Evolutionary conservation across 805 yeast genomes (phyloP), one percentile per base, ranked within the genome.

Genomic region (Zygosaccharomyces lentus): DNA sequence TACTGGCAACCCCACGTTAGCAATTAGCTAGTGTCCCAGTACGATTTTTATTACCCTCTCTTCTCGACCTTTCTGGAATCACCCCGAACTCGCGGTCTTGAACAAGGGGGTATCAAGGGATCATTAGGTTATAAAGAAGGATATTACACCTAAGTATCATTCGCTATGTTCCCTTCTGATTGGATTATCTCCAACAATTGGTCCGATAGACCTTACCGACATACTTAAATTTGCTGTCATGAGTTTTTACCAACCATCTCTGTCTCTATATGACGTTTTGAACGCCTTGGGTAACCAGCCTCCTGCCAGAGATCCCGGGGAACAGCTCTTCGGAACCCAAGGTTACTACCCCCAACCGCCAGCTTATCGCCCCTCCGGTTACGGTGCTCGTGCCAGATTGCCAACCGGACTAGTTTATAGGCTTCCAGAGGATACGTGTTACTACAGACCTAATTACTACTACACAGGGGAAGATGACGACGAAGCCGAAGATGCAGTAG

Each of bases 401-500:
- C 56, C 57, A 3, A 41, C 43, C 9, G 43, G 48, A 21, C 46
- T 49, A 19, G 44, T 43, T 27, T 45, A 43, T 24, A 49, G 56
- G 17, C 29, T 49, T 10, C 53, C 57, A 6, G 47, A 49, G 9
- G 56, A 54, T 19, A 55, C 53, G 9, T 49, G 55, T 54, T 43
- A 67, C 54, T 46, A 57, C 58, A 25, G 56, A 56, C 46, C 69
- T 46, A 54, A 62, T 55, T 57, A 68, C 63, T 39, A 36, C 48
- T 32, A 54, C 34, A 57, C 54, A 1, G 65, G 62, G 2, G 62
- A 51, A 1, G 65, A 51, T 6, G 71, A 66, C 3, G 76, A 71
- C 2, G 49, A 31, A 23, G 50, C 44, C 26, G 51, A 42, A 41
- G 53, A 48, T 12, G 56, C 45, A 13, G 56, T 51, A 13, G 60